Evolutionary conservation across 192 early-diverging fungal genomes (phyloP), one percentile per base, ranked within the genome.

Genomic region (Linderina pennispora): DNA sequence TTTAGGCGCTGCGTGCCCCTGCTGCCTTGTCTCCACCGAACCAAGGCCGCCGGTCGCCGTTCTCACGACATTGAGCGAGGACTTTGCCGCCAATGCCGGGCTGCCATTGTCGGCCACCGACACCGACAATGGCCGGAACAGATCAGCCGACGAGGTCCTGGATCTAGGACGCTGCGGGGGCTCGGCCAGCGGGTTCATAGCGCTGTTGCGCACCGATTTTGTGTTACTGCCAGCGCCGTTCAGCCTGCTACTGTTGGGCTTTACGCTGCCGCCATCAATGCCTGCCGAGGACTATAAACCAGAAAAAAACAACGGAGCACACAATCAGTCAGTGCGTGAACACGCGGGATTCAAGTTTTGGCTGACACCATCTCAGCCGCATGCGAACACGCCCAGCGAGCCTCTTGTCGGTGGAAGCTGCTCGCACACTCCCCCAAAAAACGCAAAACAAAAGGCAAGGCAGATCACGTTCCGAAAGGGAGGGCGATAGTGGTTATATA

Each of bases 21-120:
- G 46, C 21, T 48, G 46, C 40, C 44, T 31, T 5, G 28, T 5
- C 28, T 31, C 28, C 11, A 11, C 28, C 5, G 28, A 8, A 11
- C 6, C 28, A 11, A 31, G 5, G 6, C 28, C 46, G 32, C 17
- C 40, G 20, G 39, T 22, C 20, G 36, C 23, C n/a, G 38, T 17
- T 36, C 55, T 49, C 17, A 51, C 40, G 17, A 24, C 45, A 38
- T 20, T 40, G 20, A 52, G 18, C 47, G 63, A 65, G 40, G 48
- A 46, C 63, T 65, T 65, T 43, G 55, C 8, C 24, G 37, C 17
- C 10, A 56, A 43, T 51, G 48, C 11, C 17, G 43, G 21, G 56
- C 41, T 3, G 24, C 23, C 36, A 43, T 11, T 8, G 11, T 31
- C 28, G 28, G 11, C 28, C 28, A 8, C 6, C 28, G 28, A 31